Percentiles rank a stretch among this genome's conserved stretches.
These are phyloP conservation scores for Vaccinium macrocarpon DNA, from an alignment of 148 eudicot species.

Conservation along the genomic window DNA sequence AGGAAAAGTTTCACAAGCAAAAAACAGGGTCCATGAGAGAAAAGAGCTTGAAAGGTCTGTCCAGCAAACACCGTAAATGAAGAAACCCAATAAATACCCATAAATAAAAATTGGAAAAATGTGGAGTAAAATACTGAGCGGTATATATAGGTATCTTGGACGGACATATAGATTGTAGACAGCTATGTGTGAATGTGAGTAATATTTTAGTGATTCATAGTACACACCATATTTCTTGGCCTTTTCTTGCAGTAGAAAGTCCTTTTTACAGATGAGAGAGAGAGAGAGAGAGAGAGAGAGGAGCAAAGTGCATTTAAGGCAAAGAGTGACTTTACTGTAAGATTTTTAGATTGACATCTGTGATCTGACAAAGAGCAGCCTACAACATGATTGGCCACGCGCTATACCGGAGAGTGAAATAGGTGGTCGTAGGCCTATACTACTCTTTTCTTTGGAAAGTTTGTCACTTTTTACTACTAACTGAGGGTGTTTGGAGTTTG, in stretches of 20 bases:
- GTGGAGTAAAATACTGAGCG: neutral
- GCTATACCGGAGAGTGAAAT: neutral
- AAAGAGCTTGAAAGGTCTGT: slow-evolving; percentile 11
- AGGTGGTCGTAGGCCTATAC: neutral
- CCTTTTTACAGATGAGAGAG: neutral
- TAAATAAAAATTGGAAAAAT: neutral
- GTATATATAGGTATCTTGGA: neutral
- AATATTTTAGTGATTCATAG: neutral
- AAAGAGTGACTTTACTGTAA: slow-evolving; percentile 9
- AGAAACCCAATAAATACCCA: neutral
- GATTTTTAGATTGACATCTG: slow-evolving; percentile 12
- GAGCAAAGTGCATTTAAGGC: neutral
- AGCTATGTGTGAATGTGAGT: neutral
- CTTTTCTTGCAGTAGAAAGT: neutral
- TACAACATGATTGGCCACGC: neutral
- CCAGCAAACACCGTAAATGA: slow-evolving; percentile 3
- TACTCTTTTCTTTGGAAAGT: no score
- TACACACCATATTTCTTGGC: neutral
- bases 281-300: slow-evolving; percentile 4
- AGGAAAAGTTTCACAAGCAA: neutral
- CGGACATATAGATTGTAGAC: neutral
- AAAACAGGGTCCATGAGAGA: neutral
- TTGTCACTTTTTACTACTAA: no score
- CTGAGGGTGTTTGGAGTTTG: no score
- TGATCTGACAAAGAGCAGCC: slow-evolving; percentile 2